phyloP scores from a whole-genome alignment of 2,329 filamentous ascomycete species.

The Aspergillus puulaauensis region DNA sequence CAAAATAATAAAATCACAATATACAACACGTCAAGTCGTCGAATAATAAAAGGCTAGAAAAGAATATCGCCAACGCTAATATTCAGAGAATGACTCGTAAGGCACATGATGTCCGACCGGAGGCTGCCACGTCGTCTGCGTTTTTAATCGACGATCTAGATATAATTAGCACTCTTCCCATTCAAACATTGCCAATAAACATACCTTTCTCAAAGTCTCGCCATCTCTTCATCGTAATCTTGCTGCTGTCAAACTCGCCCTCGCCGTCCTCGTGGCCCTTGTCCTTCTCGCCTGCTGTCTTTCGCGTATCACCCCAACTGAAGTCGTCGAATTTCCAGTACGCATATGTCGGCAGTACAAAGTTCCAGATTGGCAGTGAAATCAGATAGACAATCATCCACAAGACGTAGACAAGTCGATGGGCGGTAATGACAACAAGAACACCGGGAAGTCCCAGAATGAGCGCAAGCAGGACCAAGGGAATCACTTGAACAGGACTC shows the following conservation, averaged over 20 bases:
- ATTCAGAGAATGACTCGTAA: constrained; percentile 40
- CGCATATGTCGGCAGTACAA: constrained; percentile 86
- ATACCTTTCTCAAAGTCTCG: constrained; percentile 84
- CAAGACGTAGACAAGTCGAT: constrained; percentile 84
- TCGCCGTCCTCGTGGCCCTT: constrained; percentile 80
- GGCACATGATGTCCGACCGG: constrained; percentile 27
- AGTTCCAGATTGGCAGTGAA: constrained; percentile 96
- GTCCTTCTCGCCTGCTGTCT: constrained; percentile 89
- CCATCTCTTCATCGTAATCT: constrained; percentile 99
- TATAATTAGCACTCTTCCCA: constrained; percentile 5
- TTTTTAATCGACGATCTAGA: constrained; percentile 40
- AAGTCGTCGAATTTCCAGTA: constrained; percentile 99
- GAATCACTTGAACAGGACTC: constrained; percentile 78
- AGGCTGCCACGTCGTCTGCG: constrained; percentile 18
- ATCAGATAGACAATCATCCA: constrained; percentile 98
- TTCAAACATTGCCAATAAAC: constrained; percentile 6
- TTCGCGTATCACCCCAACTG: constrained; percentile 96
- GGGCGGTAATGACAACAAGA: constrained; percentile 88
- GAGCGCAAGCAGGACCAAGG: constrained; percentile 80
- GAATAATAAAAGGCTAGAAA: background rate
- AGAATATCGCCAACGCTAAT: constrained; percentile 22
- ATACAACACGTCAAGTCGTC: background rate
- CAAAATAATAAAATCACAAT: constrained; percentile 3
- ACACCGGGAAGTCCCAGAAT: constrained; percentile 92
- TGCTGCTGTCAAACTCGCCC: constrained; percentile 95